phyloP scores from a whole-genome alignment of 2,329 filamentous ascomycete genomes.

The Akanthomyces uredinophilus region DNA sequence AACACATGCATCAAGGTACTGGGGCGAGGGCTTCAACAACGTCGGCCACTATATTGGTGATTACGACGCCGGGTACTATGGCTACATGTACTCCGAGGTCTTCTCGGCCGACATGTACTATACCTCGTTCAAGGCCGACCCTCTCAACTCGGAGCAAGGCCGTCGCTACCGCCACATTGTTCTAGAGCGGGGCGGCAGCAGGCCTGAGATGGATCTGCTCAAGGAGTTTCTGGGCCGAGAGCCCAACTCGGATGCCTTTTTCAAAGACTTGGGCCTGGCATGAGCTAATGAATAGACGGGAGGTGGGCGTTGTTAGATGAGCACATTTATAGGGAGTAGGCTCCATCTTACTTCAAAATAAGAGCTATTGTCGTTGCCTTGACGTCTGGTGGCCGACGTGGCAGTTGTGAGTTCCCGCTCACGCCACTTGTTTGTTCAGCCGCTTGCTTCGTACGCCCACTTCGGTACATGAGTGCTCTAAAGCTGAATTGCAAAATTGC shows the following conservation, averaged over 20 bases:
- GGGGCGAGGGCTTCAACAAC: slow-evolving; percentile 73
- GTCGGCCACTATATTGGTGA: slow-evolving; percentile 80
- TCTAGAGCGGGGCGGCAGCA: slow-evolving; percentile 69
- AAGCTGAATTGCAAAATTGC: no score
- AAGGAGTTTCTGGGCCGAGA: slow-evolving; percentile 73
- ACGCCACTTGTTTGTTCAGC: no score
- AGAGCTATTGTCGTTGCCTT: neutral
- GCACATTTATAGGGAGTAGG: neutral
- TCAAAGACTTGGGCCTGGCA: slow-evolving; percentile 61
- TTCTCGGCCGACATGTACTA: slow-evolving; percentile 87
- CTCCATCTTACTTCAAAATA: neutral
- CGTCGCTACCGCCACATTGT: slow-evolving; percentile 73
- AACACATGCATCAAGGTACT: slow-evolving; percentile 39
- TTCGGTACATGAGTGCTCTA: no score
- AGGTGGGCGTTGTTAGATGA: neutral
- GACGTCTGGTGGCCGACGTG: no score
- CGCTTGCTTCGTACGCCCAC: no score
- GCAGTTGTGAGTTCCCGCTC: neutral
- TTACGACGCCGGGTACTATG: slow-evolving; percentile 70
- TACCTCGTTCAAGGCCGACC: slow-evolving; percentile 69
- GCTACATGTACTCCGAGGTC: slow-evolving; percentile 58
- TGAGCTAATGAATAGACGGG: neutral
- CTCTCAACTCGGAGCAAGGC: slow-evolving; percentile 71
- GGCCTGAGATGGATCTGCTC: slow-evolving; percentile 75
- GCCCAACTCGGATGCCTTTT: slow-evolving; percentile 75